These are phyloP conservation scores for Deakozyma indianensis DNA, from an alignment of 805 yeast genomes.

Conservation along the genomic window DNA sequence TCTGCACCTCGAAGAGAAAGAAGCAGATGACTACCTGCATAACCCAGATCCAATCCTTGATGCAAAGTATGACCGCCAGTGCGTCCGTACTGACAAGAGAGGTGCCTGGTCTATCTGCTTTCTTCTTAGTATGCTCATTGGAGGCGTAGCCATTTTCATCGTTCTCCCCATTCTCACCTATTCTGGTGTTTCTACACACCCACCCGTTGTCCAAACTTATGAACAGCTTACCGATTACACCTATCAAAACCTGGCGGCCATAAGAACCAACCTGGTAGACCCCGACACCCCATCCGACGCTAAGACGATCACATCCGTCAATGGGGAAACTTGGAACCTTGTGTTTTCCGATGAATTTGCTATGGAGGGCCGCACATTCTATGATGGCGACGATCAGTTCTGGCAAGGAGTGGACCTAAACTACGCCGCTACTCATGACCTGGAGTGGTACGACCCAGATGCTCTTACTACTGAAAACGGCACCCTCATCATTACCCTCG, in stretches of 20 bases:
- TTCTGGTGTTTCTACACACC: slow-evolving; percentile 42
- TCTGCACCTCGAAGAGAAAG: slow-evolving; percentile 79
- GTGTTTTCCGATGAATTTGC: slow-evolving; percentile 89
- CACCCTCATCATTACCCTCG: slow-evolving; percentile 52
- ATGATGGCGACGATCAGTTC: slow-evolving; percentile 82
- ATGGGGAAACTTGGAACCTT: slow-evolving; percentile 57
- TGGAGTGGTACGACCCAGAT: slow-evolving; percentile 94
- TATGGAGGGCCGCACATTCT: slow-evolving; percentile 79
- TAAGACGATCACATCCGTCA: slow-evolving; percentile 33
- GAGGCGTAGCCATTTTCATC: slow-evolving; percentile 55
- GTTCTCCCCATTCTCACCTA: slow-evolving; percentile 74
- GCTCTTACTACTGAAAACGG: slow-evolving; percentile 71
- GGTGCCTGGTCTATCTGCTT: slow-evolving; percentile 22
- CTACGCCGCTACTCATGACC: slow-evolving; percentile 76
- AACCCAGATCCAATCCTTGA: slow-evolving; percentile 94
- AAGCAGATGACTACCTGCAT: slow-evolving; percentile 87
- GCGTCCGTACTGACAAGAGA: slow-evolving; percentile 22
- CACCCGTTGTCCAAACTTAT: slow-evolving; percentile 11
- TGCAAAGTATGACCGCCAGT: slow-evolving; percentile 51
- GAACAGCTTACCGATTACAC: slow-evolving; percentile 38
- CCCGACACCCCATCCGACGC: slow-evolving; percentile 54
- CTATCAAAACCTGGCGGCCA: slow-evolving; percentile 43
- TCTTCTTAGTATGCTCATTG: slow-evolving; percentile 40
- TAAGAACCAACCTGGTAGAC: slow-evolving; percentile 50
- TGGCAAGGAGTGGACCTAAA: slow-evolving; percentile 76